phyloP scores from a whole-genome alignment of 192 early-diverging fungal genomes.

The Rhizoclosmatium globosum region DNA sequence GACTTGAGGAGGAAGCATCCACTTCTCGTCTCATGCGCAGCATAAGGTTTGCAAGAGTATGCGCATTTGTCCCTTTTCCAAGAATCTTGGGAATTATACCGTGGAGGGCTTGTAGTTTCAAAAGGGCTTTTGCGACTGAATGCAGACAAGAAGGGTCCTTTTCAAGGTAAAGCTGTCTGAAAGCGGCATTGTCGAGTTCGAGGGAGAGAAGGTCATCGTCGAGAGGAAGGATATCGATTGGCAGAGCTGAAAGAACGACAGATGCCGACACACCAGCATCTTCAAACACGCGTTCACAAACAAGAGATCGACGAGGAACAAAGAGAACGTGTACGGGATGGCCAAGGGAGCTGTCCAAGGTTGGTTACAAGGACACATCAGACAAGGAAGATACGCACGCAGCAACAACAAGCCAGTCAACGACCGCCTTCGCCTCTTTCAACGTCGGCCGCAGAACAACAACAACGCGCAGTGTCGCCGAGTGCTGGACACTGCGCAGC shows the following conservation, averaged over 20 bases:
- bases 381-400: background rate
- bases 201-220: constrained; percentile 91
- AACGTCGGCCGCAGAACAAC: constrained; percentile 15
- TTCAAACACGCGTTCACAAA: constrained; percentile 94
- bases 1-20: constrained; percentile 19
- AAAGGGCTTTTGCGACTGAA: constrained; percentile 78
- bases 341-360: background rate
- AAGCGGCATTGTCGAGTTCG: constrained; percentile 79
- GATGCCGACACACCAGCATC: constrained; percentile 92
- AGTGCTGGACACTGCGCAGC: background rate
- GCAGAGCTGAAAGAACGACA: constrained; percentile 84
- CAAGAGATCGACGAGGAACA: constrained; percentile 85
- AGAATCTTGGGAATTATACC: constrained; percentile 91
- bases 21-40: constrained; percentile 86
- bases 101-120: constrained; percentile 88
- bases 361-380: background rate
- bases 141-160: constrained; percentile 80
- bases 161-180: constrained; percentile 85
- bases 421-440: background rate
- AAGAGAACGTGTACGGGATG: constrained; percentile 66
- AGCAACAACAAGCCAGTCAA: background rate
- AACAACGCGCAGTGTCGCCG: background rate
- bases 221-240: constrained; percentile 89
- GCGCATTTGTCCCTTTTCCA: constrained; percentile 88
- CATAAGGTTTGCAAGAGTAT: constrained; percentile 76